phyloP scores from a whole-genome alignment of 768 basidiomycete genomes.

The Hemileccinum rubropunctum region DNA sequence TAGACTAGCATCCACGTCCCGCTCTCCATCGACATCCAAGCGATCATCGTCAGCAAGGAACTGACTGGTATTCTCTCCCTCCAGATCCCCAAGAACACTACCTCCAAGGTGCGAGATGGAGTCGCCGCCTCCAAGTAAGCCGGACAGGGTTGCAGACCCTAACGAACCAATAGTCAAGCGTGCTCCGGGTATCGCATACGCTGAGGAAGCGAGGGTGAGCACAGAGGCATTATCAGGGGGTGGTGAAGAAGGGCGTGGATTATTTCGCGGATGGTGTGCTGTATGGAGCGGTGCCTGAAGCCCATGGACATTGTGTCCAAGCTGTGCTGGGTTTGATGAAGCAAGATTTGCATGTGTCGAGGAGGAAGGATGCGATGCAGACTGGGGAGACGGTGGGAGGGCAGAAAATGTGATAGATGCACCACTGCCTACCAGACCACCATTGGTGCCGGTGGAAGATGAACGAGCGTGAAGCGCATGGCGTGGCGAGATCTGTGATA shows the following conservation, averaged over 20 bases:
- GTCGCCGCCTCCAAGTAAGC: conserved; percentile 49
- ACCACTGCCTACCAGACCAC: conserved; percentile 44
- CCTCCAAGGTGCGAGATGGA: conserved; percentile 74
- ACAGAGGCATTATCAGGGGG: conserved; percentile 91
- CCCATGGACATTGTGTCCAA: conserved; percentile 27
- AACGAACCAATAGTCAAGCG: conserved; percentile 45
- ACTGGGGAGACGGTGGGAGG: conserved; percentile 49
- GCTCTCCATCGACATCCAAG: conserved; percentile 44
- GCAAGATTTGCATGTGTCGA: conserved; percentile 20
- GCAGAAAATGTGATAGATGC: conserved; percentile 74
- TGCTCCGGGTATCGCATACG: conserved; percentile 70
- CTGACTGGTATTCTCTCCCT: conserved; percentile 62
- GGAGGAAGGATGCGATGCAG: conserved; percentile 45
- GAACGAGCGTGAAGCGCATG: conserved; percentile 58
- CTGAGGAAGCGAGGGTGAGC: conserved; percentile 90
- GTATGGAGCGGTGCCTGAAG: conserved; percentile 88
- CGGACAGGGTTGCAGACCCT: conserved; percentile 48
- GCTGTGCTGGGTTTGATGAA: conserved; percentile 31
- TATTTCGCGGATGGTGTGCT: conserved; percentile 91
- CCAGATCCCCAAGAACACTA: conserved; percentile 51
- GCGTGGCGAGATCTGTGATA: conserved; percentile 47
- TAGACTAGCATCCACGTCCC: conserved; percentile 84
- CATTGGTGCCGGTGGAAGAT: conserved; percentile 52
- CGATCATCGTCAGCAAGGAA: conserved; percentile 67
- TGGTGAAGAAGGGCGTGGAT: conserved; percentile 88